Percentiles rank a stretch among this genome's conserved stretches.
These are phyloP conservation scores for Aspergillus pseudoglaucus DNA, from an alignment of 2,329 filamentous ascomycete genomes.

Conservation along the genomic window DNA sequence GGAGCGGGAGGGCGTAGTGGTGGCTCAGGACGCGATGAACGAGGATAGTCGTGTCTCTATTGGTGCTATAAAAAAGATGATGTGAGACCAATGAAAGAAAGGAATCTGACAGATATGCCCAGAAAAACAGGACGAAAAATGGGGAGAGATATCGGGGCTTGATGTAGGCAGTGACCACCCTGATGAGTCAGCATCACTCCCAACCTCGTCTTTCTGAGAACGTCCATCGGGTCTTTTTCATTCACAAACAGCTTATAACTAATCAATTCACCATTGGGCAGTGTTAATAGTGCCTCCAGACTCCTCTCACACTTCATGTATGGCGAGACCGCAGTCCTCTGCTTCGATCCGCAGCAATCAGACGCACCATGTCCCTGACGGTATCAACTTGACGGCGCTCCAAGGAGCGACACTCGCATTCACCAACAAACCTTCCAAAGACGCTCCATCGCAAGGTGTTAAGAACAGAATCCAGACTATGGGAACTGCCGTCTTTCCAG, in stretches of 20 bases:
- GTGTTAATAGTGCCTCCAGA: background rate
- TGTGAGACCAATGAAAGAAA: no score
- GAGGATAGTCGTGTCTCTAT: no score
- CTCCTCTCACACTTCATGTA: background rate
- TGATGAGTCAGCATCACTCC: no score
- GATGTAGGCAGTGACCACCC: no score
- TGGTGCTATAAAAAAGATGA: no score
- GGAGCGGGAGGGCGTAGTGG: no score
- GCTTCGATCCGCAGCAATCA: background rate
- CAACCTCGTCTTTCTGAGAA: background rate
- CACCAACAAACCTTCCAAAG: conserved; percentile 17
- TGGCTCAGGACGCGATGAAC: no score
- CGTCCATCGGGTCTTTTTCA: background rate
- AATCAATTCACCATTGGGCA: background rate
- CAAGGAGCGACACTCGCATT: conserved; percentile 35
- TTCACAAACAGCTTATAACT: background rate
- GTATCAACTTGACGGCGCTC: conserved; percentile 18
- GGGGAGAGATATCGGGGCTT: no score
- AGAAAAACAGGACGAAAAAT: no score
- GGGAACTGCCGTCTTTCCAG: conserved; percentile 14
- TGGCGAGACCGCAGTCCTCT: background rate
- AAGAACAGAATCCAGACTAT: conserved; percentile 11
- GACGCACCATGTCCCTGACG: background rate
- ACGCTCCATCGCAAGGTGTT: conserved; percentile 8
- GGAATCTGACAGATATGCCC: no score